Conservation (phyloP, 2,329 filamentous ascomycete genomes). For the Fusarium sp. region DNA sequence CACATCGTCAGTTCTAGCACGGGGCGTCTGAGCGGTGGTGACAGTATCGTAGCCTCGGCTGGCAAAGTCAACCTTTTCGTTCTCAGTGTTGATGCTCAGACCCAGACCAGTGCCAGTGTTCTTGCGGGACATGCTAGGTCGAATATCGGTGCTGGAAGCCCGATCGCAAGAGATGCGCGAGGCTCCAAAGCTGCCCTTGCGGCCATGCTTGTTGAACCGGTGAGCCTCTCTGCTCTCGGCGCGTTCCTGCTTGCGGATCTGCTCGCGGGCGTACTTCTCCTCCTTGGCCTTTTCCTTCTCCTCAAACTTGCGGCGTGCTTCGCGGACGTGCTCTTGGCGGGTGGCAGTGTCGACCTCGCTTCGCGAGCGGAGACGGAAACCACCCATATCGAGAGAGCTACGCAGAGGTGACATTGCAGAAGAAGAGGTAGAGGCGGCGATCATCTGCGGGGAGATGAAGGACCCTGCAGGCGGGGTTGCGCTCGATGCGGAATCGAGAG, state of each 20-base stretch:
- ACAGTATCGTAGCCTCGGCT: conserved; percentile 61
- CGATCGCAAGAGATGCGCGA: conserved; percentile 50
- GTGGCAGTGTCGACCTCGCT: conserved; percentile 68
- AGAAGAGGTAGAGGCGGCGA: conserved; percentile 45
- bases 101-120: conserved; percentile 38
- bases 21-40: conserved; percentile 44
- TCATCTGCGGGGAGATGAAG: conserved; percentile 41
- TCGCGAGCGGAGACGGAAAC: conserved; percentile 70
- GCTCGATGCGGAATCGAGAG: conserved; percentile 41
- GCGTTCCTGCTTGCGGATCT: conserved; percentile 68
- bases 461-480: conserved; percentile 44
- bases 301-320: conserved; percentile 72
- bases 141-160: conserved; percentile 47
- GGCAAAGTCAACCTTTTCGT: conserved; percentile 59
- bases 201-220: conserved; percentile 60
- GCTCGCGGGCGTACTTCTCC: conserved; percentile 70
- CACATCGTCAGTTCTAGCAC: conserved; percentile 54
- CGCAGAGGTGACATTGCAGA: conserved; percentile 65
- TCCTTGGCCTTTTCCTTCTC: conserved; percentile 71
- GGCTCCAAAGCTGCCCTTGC: conserved; percentile 53
- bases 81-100: conserved; percentile 29
- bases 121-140: conserved; percentile 45
- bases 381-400: conserved; percentile 66
- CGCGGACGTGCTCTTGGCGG: conserved; percentile 68
- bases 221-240: conserved; percentile 67